phyloP scores from a whole-genome alignment of 768 basidiomycete species.

The Kwoniella dendrophila region DNA sequence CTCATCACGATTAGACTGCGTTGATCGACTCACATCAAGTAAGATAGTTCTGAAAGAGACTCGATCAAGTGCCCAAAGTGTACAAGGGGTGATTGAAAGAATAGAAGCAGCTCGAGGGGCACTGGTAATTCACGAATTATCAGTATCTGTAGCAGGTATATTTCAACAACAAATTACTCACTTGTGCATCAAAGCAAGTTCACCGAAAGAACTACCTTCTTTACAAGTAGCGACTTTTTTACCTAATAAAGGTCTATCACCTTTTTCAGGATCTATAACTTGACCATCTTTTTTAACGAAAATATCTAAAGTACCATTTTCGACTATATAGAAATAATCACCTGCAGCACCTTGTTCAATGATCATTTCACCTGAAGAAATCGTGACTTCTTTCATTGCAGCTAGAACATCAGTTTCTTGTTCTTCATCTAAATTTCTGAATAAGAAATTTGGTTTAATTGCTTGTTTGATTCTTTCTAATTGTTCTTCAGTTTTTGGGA shows the following conservation, averaged over 20 bases:
- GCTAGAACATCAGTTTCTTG: constrained; percentile 89
- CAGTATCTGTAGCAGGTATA: not conserved
- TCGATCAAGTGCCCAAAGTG: constrained; percentile 92
- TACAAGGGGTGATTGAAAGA: constrained; percentile 71
- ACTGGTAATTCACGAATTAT: constrained; percentile 36
- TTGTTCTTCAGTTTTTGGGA: constrained; percentile 84
- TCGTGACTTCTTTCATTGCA: constrained; percentile 87
- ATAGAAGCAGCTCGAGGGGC: constrained; percentile 95
- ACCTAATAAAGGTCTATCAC: constrained; percentile 42
- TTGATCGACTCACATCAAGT: constrained; percentile 63
- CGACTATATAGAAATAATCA: constrained; percentile 96
- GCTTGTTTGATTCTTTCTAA: constrained; percentile 82
- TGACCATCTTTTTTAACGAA: constrained; percentile 60
- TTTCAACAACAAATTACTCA: constrained; percentile 35
- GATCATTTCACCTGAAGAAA: constrained; percentile 76
- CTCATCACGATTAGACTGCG: not conserved
- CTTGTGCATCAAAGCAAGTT: constrained; percentile 97
- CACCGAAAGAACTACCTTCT: constrained; percentile 86
- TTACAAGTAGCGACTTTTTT: constrained; percentile 81
- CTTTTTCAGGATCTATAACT: constrained; percentile 39
- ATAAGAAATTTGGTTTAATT: constrained; percentile 86
- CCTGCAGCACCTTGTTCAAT: constrained; percentile 97
- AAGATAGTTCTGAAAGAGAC: constrained; percentile 98
- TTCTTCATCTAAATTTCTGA: constrained; percentile 94
- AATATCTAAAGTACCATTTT: constrained; percentile 80